Evolutionary conservation across 352 stramenopile genomes (phyloP), one percentile per base, ranked within the genome.

Genomic region (Pythium utonaiense): DNA sequence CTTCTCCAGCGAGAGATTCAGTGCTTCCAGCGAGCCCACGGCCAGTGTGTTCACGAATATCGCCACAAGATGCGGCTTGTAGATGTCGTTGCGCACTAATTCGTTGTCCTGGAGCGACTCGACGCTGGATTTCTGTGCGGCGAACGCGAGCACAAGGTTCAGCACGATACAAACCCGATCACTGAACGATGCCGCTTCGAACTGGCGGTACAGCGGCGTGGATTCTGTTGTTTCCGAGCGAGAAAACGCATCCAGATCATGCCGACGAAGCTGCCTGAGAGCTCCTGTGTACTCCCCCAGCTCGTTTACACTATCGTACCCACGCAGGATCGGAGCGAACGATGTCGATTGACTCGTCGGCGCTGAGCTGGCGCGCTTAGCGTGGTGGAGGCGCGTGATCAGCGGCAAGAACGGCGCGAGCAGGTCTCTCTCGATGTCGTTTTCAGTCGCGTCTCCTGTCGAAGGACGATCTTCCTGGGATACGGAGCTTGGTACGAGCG

Each of bases 21-120:
- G 19, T 25, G 48, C n/a, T 7, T 16, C 13, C 12, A 69, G 49
- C 22, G 24, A 33, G 36, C 48, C 36, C 2, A 24, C 16, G n/a
- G 71, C 66, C 17, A 89, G 62, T 5, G 65, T 51, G 12, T 77
- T 67, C 36, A 75, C 73, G 25, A 89, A 48, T 50, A 89, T 82
- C 25, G 67, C 72, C 3, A 69, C 67, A n/a, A 86, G 48, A 34
- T 89, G 65, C n/a, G 75, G 61, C 41, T 75, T 74, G 66, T 86
- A 89, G 53, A 89, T 81, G 33, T 71, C 64, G 42, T 76, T 77
- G 30, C 69, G 53, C 42, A 89, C 77, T 9, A 89, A 63, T 48
- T 89, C 79, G 49, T 73, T 78, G 25, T 61, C 67, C 19, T 44
- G 24, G 21, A 59, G 38, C 53, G 57, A 19, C 5, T 44, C 44